These are phyloP conservation scores for Stemphylium beticola DNA, from an alignment of 2,329 filamentous ascomycete species.

Conservation along the genomic window DNA sequence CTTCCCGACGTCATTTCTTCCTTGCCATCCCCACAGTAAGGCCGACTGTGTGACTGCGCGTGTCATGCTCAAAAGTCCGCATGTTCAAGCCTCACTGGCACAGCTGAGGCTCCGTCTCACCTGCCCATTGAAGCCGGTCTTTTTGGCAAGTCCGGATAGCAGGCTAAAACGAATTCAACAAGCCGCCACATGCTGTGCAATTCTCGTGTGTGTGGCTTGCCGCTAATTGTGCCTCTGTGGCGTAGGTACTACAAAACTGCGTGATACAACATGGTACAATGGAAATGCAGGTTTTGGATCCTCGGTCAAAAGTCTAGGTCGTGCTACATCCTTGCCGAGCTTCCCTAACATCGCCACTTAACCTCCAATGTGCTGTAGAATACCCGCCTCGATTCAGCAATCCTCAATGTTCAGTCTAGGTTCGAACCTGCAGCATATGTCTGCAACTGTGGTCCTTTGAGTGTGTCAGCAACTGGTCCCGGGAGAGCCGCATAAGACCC, in stretches of 20 bases:
- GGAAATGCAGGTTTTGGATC: no score
- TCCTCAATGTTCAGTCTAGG: constrained; percentile 18
- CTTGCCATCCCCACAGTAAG: neutral
- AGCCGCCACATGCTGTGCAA: neutral
- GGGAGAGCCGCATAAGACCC: no score
- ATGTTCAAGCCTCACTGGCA: neutral
- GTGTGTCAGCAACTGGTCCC: no score
- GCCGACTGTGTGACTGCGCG: neutral
- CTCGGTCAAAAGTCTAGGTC: neutral
- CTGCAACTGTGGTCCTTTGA: neutral
- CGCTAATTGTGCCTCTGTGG: neutral
- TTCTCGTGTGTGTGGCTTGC: neutral
- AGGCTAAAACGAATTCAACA: neutral
- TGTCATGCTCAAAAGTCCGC: neutral
- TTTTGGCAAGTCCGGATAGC: neutral
- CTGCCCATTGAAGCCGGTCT: neutral
- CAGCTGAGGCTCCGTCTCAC: neutral
- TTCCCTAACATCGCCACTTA: neutral
- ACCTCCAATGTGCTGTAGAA: neutral
- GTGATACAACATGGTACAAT: no score
- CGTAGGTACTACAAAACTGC: neutral
- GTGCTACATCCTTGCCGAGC: neutral
- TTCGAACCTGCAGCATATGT: neutral
- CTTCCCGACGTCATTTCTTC: neutral
- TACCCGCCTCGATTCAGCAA: neutral